phyloP scores from a whole-genome alignment of 2,329 filamentous ascomycete species.

The Chaetomium sp. region DNA sequence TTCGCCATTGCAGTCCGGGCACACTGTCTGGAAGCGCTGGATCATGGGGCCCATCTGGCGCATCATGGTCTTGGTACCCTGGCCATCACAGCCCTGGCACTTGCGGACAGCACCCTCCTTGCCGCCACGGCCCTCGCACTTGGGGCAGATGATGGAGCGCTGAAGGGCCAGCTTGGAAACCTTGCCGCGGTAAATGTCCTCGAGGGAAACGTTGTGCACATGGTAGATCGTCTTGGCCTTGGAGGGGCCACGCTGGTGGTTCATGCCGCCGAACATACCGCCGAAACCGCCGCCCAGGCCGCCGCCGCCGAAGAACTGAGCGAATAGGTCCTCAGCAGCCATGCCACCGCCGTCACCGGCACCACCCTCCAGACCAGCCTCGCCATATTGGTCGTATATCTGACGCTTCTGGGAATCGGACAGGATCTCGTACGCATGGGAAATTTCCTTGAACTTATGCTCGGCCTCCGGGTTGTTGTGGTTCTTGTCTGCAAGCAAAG shows the following conservation, averaged over 20 bases:
- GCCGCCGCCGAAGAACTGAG: constrained; percentile 83
- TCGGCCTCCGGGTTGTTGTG: constrained; percentile 85
- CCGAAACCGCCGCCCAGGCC: constrained; percentile 67
- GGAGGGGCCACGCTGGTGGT: constrained; percentile 70
- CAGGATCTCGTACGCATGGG: constrained; percentile 90
- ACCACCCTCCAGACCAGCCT: constrained; percentile 90
- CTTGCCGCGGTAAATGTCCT: constrained; percentile 98
- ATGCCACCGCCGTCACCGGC: constrained; percentile 70
- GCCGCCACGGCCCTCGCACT: constrained; percentile 88
- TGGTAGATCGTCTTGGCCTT: constrained; percentile 96
- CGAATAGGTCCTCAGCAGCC: constrained; percentile 93
- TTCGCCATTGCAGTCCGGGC: constrained; percentile 95
- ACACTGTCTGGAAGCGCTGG: constrained; percentile 98
- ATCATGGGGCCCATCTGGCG: constrained; percentile 99
- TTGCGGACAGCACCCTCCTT: constrained; percentile 97
- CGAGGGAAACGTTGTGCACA: constrained; percentile 94
- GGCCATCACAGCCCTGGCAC: constrained; percentile 83
- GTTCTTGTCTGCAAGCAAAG: constrained; percentile 71
- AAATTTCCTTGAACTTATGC: constrained; percentile 98
- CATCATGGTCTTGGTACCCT: constrained; percentile 99
- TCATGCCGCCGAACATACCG: constrained; percentile 72
- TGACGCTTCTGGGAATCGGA: constrained; percentile 86
- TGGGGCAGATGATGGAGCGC: constrained; percentile 93
- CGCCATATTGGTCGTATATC: constrained; percentile 95
- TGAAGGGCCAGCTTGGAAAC: constrained; percentile 95